Percentiles rank a stretch among this genome's conserved stretches.
Conservation (phyloP, 1,139 yeast genomes). For the Yamadazyma membranifaciens region DNA sequence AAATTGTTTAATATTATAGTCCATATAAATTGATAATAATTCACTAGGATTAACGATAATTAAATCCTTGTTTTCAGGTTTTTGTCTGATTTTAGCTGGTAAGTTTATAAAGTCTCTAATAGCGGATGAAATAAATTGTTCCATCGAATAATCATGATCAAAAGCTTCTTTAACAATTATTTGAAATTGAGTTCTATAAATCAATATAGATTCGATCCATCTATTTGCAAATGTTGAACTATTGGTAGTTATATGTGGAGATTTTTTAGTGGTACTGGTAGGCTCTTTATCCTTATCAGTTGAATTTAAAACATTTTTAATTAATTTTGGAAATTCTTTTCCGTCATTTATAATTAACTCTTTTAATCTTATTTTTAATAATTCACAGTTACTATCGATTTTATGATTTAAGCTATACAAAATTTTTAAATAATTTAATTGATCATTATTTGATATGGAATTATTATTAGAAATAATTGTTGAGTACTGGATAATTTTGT, state of each 20-base stretch:
- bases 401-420: slow-evolving; percentile 53
- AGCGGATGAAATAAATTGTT: slow-evolving; percentile 58
- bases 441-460: slow-evolving; percentile 10
- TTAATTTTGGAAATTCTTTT: slow-evolving; percentile 25
- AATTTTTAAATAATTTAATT: slow-evolving; percentile 29
- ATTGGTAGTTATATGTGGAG: not conserved
- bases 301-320: slow-evolving; percentile 20
- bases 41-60: slow-evolving; percentile 63
- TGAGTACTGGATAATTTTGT: not conserved
- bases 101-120: slow-evolving; percentile 62
- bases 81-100: slow-evolving; percentile 10
- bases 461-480: slow-evolving; percentile 2
- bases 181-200: slow-evolving; percentile 53
- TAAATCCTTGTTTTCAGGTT: slow-evolving; percentile 15
- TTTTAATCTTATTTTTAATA: slow-evolving; percentile 50
- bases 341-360: slow-evolving; percentile 47
- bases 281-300: slow-evolving; percentile 12
- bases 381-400: slow-evolving; percentile 52
- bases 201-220: slow-evolving; percentile 67
- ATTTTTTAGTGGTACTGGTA: not conserved
- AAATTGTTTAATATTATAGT: slow-evolving; percentile 64
- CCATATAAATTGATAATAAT: slow-evolving; percentile 71
- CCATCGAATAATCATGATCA: slow-evolving; percentile 46
- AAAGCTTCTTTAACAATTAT: slow-evolving; percentile 48
- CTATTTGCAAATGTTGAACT: slow-evolving; percentile 54